Evolutionary conservation across 768 basidiomycete genomes (phyloP), one percentile per base, ranked within the genome.

Genomic region (Podaxis sp.): DNA sequence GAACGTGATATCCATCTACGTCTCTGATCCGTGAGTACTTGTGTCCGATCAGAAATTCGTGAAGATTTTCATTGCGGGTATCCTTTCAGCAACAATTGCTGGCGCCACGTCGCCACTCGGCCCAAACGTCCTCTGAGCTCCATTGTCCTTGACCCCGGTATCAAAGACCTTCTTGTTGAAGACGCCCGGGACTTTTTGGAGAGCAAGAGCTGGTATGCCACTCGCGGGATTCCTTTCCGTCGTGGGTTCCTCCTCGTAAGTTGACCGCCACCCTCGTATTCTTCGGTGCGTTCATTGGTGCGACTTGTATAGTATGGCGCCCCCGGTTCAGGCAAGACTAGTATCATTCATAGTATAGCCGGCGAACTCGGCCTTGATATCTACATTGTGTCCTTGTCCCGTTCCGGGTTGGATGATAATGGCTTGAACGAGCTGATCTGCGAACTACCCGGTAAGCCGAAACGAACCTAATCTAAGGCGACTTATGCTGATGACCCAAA

Each of bases 171-270:
- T 22, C 73, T 93, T 0, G 69, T 92, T 7, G 78, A 85, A 2
- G 92, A 94, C 68, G 88, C 88, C 5, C 75, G 75, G 6, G 89
- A 92, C 67, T 93, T 93, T 66, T 73, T 93, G 58, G 71, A 72
- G 8, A 89, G 85, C 66, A 89, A 86, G 66, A 61, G 74, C 22
- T 93, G 92, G 92, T 93, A 93, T 66, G 68, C 81, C 1, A 83
- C 84, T 12, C 85, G 91, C 56, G 91, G 90, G 0, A 92, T 93
- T 61, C 91, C 92, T 1, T 93, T 90, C 76, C 85, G 90, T 22
- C 80, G 91, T 13, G 91, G 92, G 12, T 91, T 90, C 69, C 80
- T 92, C n/a, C 78, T 91, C 22, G 75, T 76, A 64, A 55, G 73
- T 65, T 40, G 11, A 0, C 15, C 9, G 12, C 15, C 29, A n/a